phyloP scores from a whole-genome alignment of 352 stramenopile species.

The Phytophthora chlamydospora region DNA sequence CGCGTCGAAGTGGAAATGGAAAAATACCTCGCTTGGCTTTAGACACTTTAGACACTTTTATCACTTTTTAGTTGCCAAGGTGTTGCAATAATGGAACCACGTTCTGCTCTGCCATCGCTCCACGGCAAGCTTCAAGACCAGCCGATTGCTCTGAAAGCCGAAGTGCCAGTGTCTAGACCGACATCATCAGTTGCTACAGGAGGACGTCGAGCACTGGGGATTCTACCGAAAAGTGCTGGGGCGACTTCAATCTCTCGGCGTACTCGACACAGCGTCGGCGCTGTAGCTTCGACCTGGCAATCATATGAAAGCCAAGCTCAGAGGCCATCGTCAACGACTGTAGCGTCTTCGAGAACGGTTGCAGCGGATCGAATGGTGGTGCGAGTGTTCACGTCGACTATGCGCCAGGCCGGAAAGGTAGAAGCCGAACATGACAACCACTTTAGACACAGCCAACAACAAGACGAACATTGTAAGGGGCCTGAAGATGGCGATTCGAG shows the following conservation, averaged over 20 bases:
- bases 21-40: background rate
- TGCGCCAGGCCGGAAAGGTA: constrained; percentile 1
- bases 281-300: constrained; percentile 7
- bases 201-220: constrained; percentile 5
- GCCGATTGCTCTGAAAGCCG: background rate
- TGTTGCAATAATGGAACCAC: constrained; percentile 16
- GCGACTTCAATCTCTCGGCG: constrained; percentile 20
- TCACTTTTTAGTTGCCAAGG: constrained; percentile 6
- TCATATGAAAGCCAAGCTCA: constrained; percentile 10
- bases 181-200: constrained; percentile 10
- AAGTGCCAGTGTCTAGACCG: constrained; percentile 4
- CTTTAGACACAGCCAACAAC: constrained; percentile 1
- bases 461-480: background rate
- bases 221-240: constrained; percentile 37
- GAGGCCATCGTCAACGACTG: constrained; percentile 19
- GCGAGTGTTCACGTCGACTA: constrained; percentile 14
- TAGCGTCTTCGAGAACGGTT: background rate
- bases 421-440: background rate
- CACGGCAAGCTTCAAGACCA: constrained; percentile 11
- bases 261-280: constrained; percentile 1
- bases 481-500: constrained; percentile 12
- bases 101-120: constrained; percentile 22
- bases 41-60: background rate
- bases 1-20: constrained; percentile 5
- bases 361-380: constrained; percentile 11